phyloP scores from a whole-genome alignment of 495 filamentous ascomycete species.

The Astrocystis sublimbata region DNA sequence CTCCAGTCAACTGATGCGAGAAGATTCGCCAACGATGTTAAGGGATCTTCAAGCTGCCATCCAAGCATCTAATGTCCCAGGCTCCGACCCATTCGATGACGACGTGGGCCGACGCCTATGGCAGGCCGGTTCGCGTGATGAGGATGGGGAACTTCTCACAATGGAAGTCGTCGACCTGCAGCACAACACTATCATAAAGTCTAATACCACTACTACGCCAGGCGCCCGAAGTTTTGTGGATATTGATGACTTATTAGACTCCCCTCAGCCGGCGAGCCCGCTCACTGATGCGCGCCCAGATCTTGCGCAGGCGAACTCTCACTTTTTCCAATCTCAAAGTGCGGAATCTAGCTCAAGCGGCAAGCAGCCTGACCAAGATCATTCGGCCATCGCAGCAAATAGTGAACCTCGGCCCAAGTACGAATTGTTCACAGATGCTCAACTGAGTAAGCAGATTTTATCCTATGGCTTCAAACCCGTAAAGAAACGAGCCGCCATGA shows the following conservation, averaged over 20 bases:
- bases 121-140: conserved; percentile 67
- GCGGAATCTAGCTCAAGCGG: conserved; percentile 21
- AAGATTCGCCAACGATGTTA: conserved; percentile 69
- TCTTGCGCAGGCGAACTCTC: conserved; percentile 2
- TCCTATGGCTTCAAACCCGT: conserved; percentile 75
- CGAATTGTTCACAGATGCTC: conserved; percentile 60
- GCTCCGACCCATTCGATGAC: conserved; percentile 43
- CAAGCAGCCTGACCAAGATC: background rate
- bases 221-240: conserved; percentile 35
- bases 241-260: conserved; percentile 39
- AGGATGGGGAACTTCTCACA: conserved; percentile 59
- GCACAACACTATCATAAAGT: conserved; percentile 24
- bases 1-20: conserved; percentile 81
- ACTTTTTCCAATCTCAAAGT: conserved; percentile 16
- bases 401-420: conserved; percentile 58
- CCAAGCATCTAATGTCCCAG: conserved; percentile 54
- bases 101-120: conserved; percentile 52
- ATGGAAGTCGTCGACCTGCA: conserved; percentile 59
- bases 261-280: conserved; percentile 16
- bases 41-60: conserved; percentile 72
- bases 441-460: conserved; percentile 62
- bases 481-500: conserved; percentile 69
- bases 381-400: conserved; percentile 13
- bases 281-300: background rate
- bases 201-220: background rate